A percentile compares a stretch with the other conserved stretches of the same genome.
phyloP scores from a whole-genome alignment of 306 rosid genomes.

The Rosa chinensis region DNA sequence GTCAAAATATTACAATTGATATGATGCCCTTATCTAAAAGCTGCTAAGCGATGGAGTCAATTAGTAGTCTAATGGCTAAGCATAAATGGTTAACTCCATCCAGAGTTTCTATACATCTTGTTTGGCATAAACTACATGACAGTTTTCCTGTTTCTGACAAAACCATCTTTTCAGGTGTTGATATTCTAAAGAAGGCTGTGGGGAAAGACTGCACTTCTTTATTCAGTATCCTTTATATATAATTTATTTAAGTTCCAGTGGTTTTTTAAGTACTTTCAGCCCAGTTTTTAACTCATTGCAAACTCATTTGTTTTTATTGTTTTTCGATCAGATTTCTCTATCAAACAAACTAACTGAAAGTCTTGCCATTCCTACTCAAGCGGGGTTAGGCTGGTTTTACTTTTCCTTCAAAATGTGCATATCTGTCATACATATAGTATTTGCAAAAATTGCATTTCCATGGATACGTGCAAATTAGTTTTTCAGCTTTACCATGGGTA shows the following conservation, averaged over 20 bases:
- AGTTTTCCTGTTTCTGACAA: constrained; percentile 17
- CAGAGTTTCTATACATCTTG: background rate
- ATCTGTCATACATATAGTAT: background rate
- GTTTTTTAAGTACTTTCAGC: background rate
- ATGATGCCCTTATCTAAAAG: background rate
- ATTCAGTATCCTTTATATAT: constrained; percentile 76
- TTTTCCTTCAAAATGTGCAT: background rate
- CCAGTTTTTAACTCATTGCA: background rate
- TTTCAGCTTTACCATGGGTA: background rate
- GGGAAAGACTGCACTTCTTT: constrained; percentile 95
- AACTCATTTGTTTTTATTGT: constrained; percentile 1
- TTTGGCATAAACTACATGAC: background rate
- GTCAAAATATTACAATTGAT: background rate
- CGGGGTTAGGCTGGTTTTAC: background rate
- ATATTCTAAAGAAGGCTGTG: constrained; percentile 83
- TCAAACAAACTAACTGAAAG: background rate
- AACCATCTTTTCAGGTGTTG: constrained; percentile 62
- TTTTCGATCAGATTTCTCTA: background rate
- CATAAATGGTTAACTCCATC: background rate
- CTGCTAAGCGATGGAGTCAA: background rate
- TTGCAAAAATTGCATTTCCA: background rate
- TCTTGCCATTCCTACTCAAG: background rate
- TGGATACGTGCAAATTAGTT: background rate
- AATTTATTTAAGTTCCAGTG: background rate
- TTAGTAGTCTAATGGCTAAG: background rate